phyloP scores from a whole-genome alignment of 2,329 filamentous ascomycete species.

The Neopestalotiopsis clavispora region DNA sequence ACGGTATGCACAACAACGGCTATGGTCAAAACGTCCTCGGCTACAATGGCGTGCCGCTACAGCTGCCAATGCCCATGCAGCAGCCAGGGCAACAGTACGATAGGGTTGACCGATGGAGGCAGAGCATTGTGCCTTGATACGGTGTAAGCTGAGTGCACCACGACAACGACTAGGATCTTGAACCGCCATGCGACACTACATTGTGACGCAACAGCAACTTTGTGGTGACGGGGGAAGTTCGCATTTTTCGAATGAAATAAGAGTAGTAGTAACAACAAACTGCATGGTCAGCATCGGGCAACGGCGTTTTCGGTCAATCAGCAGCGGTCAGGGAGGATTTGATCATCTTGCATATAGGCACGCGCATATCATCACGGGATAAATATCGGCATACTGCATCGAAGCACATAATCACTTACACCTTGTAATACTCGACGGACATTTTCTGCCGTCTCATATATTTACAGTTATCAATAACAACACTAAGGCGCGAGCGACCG shows the following conservation, averaged over 20 bases:
- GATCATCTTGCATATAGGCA: constrained; percentile 9
- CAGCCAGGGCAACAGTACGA: constrained; percentile 34
- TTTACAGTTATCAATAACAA: background rate
- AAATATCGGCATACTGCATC: constrained; percentile 6
- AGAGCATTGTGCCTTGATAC: constrained; percentile 33
- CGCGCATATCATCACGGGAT: background rate
- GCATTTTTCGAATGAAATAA: background rate
- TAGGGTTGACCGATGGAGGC: constrained; percentile 39
- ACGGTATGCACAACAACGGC: constrained; percentile 25
- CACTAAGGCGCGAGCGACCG: background rate
- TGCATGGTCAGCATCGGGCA: constrained; percentile 2
- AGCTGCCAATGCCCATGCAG: constrained; percentile 29
- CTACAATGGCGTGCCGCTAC: constrained; percentile 25
- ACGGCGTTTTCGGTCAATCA: constrained; percentile 12
- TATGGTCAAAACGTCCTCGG: constrained; percentile 17
- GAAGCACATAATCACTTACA: constrained; percentile 5
- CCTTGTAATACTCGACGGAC: constrained; percentile 7
- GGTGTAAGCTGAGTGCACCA: background rate
- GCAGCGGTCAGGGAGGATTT: background rate
- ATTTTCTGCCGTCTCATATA: background rate
- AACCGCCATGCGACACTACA: background rate
- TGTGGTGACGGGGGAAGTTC: background rate
- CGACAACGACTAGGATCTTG: background rate
- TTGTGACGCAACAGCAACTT: background rate
- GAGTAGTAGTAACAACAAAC: background rate